Conservation (phyloP, 202 grass and related monocot species). For the Panicum hallii region DNA sequence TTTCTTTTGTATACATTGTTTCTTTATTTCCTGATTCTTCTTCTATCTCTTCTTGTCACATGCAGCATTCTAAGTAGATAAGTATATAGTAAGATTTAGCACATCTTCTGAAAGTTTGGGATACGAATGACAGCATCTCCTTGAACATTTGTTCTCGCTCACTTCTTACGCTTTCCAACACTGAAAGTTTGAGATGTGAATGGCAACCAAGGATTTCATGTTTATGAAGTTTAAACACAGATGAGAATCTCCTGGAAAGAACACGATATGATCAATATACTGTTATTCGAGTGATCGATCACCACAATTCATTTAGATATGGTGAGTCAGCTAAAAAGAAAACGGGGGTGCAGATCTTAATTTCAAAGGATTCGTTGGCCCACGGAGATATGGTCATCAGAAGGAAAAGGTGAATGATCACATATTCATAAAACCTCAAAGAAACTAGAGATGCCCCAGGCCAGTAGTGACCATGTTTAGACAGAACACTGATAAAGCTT, state of each 20-base stretch:
- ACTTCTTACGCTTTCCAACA: neutral
- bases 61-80: neutral
- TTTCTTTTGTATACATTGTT: slow-evolving; percentile 28
- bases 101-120: neutral
- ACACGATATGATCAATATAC: neutral
- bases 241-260: neutral
- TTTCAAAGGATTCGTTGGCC: slow-evolving; percentile 34
- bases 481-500: neutral
- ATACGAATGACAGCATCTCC: neutral
- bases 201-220: neutral
- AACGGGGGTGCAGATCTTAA: neutral
- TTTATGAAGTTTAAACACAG: neutral
- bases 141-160: neutral
- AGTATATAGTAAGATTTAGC: slow-evolving; percentile 2
- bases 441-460: neutral
- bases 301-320: slow-evolving; percentile 29
- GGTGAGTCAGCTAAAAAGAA: slow-evolving; percentile 31
- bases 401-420: neutral
- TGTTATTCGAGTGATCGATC: neutral
- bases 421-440: slow-evolving; percentile 5
- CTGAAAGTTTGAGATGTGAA: neutral
- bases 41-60: neutral
- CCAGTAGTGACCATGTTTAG: neutral
- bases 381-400: slow-evolving; percentile 29
- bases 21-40: neutral